Base-by-base conservation (phyloP, 1,139 yeast genomes). In the Yamadazyma siamensis region DNA sequence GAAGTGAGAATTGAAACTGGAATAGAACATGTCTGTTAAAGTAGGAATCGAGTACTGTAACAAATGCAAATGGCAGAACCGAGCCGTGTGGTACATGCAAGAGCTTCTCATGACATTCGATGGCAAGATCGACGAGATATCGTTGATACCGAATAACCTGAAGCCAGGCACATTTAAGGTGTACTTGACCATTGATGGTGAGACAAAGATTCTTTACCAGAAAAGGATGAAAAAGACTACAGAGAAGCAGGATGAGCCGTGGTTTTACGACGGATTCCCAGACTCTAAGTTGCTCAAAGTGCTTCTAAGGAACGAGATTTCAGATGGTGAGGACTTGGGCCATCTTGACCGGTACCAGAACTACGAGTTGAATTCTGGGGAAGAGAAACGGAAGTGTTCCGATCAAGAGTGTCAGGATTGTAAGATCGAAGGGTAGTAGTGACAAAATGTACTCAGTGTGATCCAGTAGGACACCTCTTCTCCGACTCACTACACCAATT, bases 81-180 rank as follows among this genome's bases (percentile, higher is more conserved):
- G 75, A 8, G 75, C 73, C 4, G 52, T 66, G 2, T 68, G 75
- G 75, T 68, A 68, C 37, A 35, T 63, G 20, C 71, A 63, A 36
- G 75, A 68, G 39, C 43, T 68, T 1, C 46, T 68, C 4, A 71
- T 65, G 47, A 68, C 75, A 0, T 68, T 68, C 40, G 61, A 61
- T 24, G 63, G 59, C 6, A 53, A 52, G 12, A 50, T 65, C n/a
- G 43, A 55, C 12, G 72, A 66, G 23, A 50, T 68, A 4, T 50
- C 71, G 4, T 47, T 68, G 15, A 64, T 59, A 31, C 74, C 75
- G 3, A 48, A 57, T n/a, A 38, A 47, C 25, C 64, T 61, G 23
- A 48, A 48, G 14, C 67, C 73, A 0, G 75, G 75, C 2, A 45
- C 54, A 1, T 68, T 68, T 32, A 59, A 54, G 34, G 58, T 67